These are phyloP conservation scores for Aaosphaeria pasadenensis DNA, from an alignment of 2,329 filamentous ascomycete genomes.

Conservation along the genomic window DNA sequence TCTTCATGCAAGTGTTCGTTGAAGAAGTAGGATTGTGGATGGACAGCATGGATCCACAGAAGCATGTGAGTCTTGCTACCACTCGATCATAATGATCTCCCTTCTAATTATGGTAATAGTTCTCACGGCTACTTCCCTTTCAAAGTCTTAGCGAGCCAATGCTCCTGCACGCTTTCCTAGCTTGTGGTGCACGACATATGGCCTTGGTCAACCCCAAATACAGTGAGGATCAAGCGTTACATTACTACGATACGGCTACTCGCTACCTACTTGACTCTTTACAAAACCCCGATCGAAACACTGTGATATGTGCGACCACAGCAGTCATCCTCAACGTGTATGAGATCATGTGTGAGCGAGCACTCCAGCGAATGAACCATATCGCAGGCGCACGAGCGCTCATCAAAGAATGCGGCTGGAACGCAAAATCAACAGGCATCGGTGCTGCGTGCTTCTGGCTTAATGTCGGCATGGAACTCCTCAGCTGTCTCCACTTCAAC, in stretches of 20 bases:
- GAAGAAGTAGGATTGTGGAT: constrained; percentile 92
- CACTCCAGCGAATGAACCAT: constrained; percentile 81
- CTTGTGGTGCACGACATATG: constrained; percentile 82
- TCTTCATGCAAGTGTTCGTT: constrained; percentile 90
- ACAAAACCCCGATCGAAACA: constrained; percentile 82
- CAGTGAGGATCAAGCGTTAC: constrained; percentile 71
- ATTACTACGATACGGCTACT: constrained; percentile 85
- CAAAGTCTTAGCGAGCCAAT: constrained; percentile 79
- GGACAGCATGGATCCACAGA: constrained; percentile 82
- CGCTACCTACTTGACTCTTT: constrained; percentile 71
- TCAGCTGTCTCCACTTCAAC: constrained; percentile 82
- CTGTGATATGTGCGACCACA: constrained; percentile 78
- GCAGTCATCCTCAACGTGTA: constrained; percentile 89
- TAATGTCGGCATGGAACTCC: constrained; percentile 85
- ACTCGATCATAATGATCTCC: background rate
- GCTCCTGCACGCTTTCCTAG: constrained; percentile 83
- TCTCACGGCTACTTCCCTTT: constrained; percentile 79
- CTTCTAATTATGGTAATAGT: constrained; percentile 43
- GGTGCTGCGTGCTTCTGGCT: constrained; percentile 92
- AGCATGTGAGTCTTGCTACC: constrained; percentile 56
- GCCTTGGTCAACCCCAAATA: constrained; percentile 68
- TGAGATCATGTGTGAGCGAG: constrained; percentile 84
- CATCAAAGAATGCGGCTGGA: constrained; percentile 88
- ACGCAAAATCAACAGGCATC: constrained; percentile 72
- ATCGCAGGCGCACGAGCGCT: constrained; percentile 80